Conservation (phyloP, 306 rosid genomes). For the Fagus crenata region DNA sequence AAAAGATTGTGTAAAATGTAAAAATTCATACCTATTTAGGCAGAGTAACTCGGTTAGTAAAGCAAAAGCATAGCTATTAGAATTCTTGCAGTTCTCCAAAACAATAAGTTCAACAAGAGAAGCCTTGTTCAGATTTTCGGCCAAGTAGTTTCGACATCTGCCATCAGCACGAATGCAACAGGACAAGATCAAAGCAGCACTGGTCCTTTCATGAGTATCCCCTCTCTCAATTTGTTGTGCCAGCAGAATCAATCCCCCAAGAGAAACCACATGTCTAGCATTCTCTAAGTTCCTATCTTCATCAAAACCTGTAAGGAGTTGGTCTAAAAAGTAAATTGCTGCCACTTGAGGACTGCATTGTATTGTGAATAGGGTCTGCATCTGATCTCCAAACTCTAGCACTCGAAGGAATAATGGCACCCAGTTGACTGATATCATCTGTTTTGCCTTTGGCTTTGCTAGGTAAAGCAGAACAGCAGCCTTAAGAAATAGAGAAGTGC, state of each 20-base stretch:
- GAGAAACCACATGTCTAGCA: constrained; percentile 68
- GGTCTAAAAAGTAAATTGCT: constrained; percentile 75
- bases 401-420: constrained; percentile 78
- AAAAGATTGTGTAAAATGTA: constrained; percentile 9
- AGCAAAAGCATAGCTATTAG: constrained; percentile 45
- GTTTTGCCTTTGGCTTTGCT: constrained; percentile 70
- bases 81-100: constrained; percentile 42
- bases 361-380: constrained; percentile 73
- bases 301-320: constrained; percentile 78
- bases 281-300: constrained; percentile 85
- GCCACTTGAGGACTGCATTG: constrained; percentile 67
- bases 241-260: constrained; percentile 68
- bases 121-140: constrained; percentile 51
- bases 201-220: constrained; percentile 51
- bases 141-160: constrained; percentile 63
- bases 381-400: constrained; percentile 70
- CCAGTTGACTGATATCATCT: constrained; percentile 80
- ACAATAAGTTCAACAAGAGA: constrained; percentile 68
- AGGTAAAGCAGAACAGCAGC: constrained; percentile 75
- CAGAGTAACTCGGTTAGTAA: constrained; percentile 61
- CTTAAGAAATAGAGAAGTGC: constrained; percentile 68
- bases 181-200: constrained; percentile 43
- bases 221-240: constrained; percentile 58
- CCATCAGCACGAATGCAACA: constrained; percentile 78
- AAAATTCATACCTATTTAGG: constrained; percentile 55